Evolutionary conservation across 306 rosid species (phyloP), one percentile per base, ranked within the genome.

Genomic region (Cucumis cinereus): DNA sequence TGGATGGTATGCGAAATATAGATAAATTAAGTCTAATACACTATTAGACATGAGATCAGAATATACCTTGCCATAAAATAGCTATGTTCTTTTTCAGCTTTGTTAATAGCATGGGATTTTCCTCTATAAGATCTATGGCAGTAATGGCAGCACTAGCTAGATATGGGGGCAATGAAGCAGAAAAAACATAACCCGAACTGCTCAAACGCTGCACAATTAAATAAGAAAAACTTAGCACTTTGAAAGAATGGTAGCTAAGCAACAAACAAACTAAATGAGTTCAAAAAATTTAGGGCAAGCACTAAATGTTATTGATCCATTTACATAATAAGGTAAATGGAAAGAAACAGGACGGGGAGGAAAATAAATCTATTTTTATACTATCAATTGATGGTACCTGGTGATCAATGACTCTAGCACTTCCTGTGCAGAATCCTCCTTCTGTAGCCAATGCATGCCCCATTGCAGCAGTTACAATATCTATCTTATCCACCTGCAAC

Each of bases 361-460:
- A 22, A 68, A 23, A 43, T 40, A 7, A 43, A 68, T 30, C 24
- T 36, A 35, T 8, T n/a, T 41, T 68, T 72, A 6, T 30, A 72
- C 40, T n/a, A 47, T 54, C 10, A 55, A 20, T 16, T 24, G 28
- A 54, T 20, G 20, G 70, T 83, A 95, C 99, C 79, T 95, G 99
- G 87, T 95, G 99, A 80, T 95, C 99, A 72, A 93, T 88, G 78
- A 95, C 98, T 80, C 97, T 84, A 61, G 97, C 84, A 80, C 82
- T 95, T 84, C 98, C 99, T 1, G 97, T 95, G 91, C 99, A 92
- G 87, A 95, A 95, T 78, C 99, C 99, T 81, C 99, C 99, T 84
- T 92, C 99, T 40, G 98, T 53, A 23, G 99, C 99, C 81, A 95
- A 83, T 73, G 98, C 96, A 80, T 92, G 93, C 79, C 99, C 99